Conservation (phyloP, 371 early-diverging fungal species). For the Apophysomyces elegans region DNA sequence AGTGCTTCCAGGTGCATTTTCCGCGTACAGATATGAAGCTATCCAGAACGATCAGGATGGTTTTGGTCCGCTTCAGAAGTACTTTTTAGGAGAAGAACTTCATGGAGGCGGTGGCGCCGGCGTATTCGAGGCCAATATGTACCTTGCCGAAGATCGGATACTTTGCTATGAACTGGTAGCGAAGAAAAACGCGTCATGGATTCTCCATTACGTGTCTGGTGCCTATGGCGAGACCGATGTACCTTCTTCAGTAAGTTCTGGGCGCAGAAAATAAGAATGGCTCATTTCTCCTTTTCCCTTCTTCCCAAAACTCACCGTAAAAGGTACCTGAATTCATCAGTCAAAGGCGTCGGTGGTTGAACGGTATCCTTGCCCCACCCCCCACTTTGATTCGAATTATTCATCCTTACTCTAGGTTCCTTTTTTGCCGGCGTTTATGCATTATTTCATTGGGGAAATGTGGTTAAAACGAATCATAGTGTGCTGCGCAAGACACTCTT, state of each 20-base stretch:
- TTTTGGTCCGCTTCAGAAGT: constrained; percentile 81
- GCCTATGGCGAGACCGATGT: constrained; percentile 88
- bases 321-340: constrained; percentile 79
- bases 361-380: constrained; percentile 54
- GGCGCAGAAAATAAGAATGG: constrained; percentile 16
- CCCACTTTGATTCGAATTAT: background rate
- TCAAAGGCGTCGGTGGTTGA: constrained; percentile 90
- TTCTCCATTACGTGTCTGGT: constrained; percentile 68
- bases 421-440: constrained; percentile 74
- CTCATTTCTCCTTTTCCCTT: background rate
- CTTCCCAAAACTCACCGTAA: background rate
- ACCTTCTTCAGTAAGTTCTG: constrained; percentile 48
- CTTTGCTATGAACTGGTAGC: constrained; percentile 86
- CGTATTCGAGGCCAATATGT: constrained; percentile 79
- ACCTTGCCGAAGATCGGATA: constrained; percentile 87
- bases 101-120: constrained; percentile 68
- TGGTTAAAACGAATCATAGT: constrained; percentile 68
- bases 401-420: constrained; percentile 34
- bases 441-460: constrained; percentile 58
- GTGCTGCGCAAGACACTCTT: constrained; percentile 65
- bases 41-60: constrained; percentile 71
- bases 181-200: constrained; percentile 72
- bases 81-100: constrained; percentile 92
- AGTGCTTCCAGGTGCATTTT: constrained; percentile 94
- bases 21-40: constrained; percentile 91